Conservation (phyloP, 1,139 yeast species). For the Blastobotrys proliferans region DNA sequence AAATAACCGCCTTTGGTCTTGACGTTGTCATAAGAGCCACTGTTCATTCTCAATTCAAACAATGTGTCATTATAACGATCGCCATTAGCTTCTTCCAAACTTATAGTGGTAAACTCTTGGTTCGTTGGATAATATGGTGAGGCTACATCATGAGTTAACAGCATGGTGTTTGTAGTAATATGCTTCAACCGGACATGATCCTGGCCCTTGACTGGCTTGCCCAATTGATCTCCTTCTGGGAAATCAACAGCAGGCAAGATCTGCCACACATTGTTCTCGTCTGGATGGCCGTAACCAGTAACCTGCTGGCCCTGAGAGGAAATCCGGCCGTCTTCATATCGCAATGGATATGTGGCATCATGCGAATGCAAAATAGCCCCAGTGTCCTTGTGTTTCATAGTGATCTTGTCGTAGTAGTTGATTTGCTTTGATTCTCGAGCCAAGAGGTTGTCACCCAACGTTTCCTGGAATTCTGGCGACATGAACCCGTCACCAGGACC, state of each 20-base stretch:
- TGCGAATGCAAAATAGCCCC: constrained; percentile 81
- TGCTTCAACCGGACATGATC: constrained; percentile 79
- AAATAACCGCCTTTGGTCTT: constrained; percentile 68
- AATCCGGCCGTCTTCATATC: constrained; percentile 94
- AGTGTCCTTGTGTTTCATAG: constrained; percentile 74
- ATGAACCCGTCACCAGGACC: constrained; percentile 96
- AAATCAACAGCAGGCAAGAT: constrained; percentile 60
- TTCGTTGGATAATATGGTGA: constrained; percentile 89
- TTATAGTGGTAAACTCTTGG: constrained; percentile 81
- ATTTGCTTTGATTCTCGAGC: constrained; percentile 68
- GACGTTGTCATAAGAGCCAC: constrained; percentile 50
- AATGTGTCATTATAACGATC: constrained; percentile 66
- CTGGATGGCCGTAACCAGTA: constrained; percentile 59
- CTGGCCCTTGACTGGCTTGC: constrained; percentile 51
- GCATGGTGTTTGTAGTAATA: constrained; percentile 68
- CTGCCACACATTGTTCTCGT: constrained; percentile 80
- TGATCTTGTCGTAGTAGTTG: constrained; percentile 69
- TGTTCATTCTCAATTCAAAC: constrained; percentile 66
- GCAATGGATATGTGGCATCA: constrained; percentile 65
- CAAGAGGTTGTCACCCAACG: constrained; percentile 70
- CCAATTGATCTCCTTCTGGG: constrained; percentile 39
- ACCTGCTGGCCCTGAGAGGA: constrained; percentile 96
- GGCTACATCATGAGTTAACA: constrained; percentile 94
- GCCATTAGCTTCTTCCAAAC: constrained; percentile 55
- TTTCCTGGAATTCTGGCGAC: constrained; percentile 91